Evolutionary conservation across 179 eudicot genomes (phyloP), one percentile per base, ranked within the genome.

Genomic region (Nepenthes alata): DNA sequence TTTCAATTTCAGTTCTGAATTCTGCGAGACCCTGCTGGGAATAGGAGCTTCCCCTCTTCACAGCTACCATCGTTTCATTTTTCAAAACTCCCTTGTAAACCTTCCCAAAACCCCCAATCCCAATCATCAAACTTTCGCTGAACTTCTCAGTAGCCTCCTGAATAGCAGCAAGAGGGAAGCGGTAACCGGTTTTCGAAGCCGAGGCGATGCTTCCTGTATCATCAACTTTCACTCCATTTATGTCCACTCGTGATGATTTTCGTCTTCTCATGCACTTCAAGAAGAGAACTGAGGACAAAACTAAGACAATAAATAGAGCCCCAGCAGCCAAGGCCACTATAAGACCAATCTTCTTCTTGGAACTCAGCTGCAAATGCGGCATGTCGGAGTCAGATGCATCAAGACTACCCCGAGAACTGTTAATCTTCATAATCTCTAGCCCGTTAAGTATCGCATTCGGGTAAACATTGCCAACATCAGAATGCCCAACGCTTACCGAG

Each of bases 31-130:
- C 86, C 52, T 81, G 86, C 16, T 66, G 71, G 6, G 81, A 76
- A 15, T 72, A 72, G 4, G 71, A 61, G 13, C 61, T 64, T 0
- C 83, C 83, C 61, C 86, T 66, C 70, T 81, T 81, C 59, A 78
- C 74, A n/a, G 86, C 86, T 8, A 78, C 77, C 53, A 64, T 62
- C 6, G 72, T 78, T 7, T 47, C 67, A 66, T 76, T 78, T 47
- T 67, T 71, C 57, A 81, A 55, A 12, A 73, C 69, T 9, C 81
- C 86, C 53, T 62, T 78, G 37, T 75, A 81, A 41, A 81, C 86
- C 49, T 73, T 81, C 7, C 86, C 86, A 57, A 81, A 81, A 6
- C 86, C 86, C 7, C 83, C 86, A 52, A 70, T 67, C 13, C 86
- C 86, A 34, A 81, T 74, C 1, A 81, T 25, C 59, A 76, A 57